Evolutionary conservation across 495 filamentous ascomycete genomes (phyloP).

Genomic region (Podospora anserina): DNA sequence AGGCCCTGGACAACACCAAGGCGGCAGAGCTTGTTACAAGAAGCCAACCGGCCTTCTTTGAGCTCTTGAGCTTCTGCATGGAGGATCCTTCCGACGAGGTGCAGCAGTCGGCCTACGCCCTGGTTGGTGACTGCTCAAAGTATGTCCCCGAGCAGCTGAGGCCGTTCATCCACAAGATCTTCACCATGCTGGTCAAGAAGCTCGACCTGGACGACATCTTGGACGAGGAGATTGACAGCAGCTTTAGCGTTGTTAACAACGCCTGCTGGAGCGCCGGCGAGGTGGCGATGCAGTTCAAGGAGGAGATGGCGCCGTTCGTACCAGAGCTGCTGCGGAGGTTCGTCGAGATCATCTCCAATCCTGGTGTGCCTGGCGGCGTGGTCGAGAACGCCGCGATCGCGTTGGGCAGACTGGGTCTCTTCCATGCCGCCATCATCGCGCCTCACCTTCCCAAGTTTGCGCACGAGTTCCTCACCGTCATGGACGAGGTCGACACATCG

Average conservation of each 20-base stretch:
- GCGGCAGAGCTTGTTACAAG: slow-evolving; percentile 70
- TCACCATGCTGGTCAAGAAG: slow-evolving; percentile 79
- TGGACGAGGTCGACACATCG: slow-evolving; percentile 80
- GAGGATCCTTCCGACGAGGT: slow-evolving; percentile 89
- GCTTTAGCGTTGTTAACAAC: slow-evolving; percentile 93
- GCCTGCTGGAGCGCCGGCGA: slow-evolving; percentile 97
- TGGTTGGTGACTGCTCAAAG: slow-evolving; percentile 95
- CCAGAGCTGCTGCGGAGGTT: slow-evolving; percentile 72
- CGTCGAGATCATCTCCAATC: slow-evolving; percentile 72
- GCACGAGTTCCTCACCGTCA: slow-evolving; percentile 72
- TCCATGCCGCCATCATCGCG: slow-evolving; percentile 69
- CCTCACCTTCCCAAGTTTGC: slow-evolving; percentile 80
- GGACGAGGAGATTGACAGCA: slow-evolving; percentile 69
- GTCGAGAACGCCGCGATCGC: slow-evolving; percentile 95
- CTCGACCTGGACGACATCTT: slow-evolving; percentile 75
- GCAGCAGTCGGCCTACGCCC: slow-evolving; percentile 90
- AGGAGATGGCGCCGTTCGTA: slow-evolving; percentile 70
- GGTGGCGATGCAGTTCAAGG: slow-evolving; percentile 77
- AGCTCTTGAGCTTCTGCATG: slow-evolving; percentile 88
- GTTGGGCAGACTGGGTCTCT: slow-evolving; percentile 83
- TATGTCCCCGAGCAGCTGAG: slow-evolving; percentile 85
- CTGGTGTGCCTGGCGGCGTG: slow-evolving; percentile 83
- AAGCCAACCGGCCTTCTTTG: slow-evolving; percentile 80
- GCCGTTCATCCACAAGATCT: slow-evolving; percentile 64
- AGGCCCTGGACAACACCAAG: slow-evolving; percentile 75